These are phyloP conservation scores for Taxillus chinensis DNA, from an alignment of 164 flowering plant genomes.

Conservation along the genomic window DNA sequence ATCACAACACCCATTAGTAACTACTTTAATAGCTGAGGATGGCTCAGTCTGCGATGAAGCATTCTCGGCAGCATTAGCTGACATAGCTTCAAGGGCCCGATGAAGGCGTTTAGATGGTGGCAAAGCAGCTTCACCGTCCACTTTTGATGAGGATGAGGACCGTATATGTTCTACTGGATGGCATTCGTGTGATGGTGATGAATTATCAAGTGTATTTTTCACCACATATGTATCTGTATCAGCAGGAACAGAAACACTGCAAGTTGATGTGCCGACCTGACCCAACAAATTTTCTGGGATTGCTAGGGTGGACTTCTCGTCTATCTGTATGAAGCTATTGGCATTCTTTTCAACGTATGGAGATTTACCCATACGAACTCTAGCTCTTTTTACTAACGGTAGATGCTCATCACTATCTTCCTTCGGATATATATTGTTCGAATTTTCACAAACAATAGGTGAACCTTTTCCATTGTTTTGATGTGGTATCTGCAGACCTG, in stretches of 20 bases:
- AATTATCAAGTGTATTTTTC: slow-evolving; percentile 15
- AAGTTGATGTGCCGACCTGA: slow-evolving; percentile 14
- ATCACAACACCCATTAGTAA: slow-evolving; percentile 15
- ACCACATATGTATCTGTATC: slow-evolving; percentile 13
- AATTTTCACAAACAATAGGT: slow-evolving; percentile 21
- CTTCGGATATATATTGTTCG: slow-evolving; percentile 19
- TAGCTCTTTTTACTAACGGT: slow-evolving; percentile 88
- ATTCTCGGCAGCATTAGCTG: slow-evolving; percentile 78
- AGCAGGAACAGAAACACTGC: slow-evolving; percentile 10
- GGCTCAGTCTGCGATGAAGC: slow-evolving; percentile 21
- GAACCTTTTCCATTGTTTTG: slow-evolving; percentile 16
- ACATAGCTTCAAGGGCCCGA: slow-evolving; percentile 89
- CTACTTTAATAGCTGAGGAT: slow-evolving; percentile 8
- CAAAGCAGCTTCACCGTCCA: slow-evolving; percentile 75
- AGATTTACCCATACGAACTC: slow-evolving; percentile 82
- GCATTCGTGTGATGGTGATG: slow-evolving; percentile 22
- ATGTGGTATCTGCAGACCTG: slow-evolving; percentile 14
- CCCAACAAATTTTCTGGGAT: slow-evolving; percentile 10
- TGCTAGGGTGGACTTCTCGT: slow-evolving; percentile 26
- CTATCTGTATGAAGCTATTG: slow-evolving; percentile 17
- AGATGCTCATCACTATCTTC: slow-evolving; percentile 91
- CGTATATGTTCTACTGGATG: slow-evolving; percentile 16
- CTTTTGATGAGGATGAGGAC: slow-evolving; percentile 16
- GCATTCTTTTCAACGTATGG: slow-evolving; percentile 23
- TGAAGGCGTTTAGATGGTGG: slow-evolving; percentile 91